Percentiles rank a stretch among this genome's conserved stretches.
These are phyloP conservation scores for Schizosaccharomyces versatilis DNA, from an alignment of 1,139 yeast genomes.

Conservation along the genomic window DNA sequence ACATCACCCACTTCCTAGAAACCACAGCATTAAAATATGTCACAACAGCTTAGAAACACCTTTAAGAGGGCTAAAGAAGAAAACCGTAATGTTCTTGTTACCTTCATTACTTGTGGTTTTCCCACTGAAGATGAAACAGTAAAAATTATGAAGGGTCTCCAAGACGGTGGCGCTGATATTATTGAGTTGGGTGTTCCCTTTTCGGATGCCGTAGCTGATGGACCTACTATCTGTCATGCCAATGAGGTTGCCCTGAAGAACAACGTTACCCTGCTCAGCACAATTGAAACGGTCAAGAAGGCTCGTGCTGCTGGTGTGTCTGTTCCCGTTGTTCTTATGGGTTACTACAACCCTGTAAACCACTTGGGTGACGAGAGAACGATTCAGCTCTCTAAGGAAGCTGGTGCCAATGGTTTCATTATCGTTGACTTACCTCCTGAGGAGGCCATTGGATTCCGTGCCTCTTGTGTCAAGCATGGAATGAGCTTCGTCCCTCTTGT, in stretches of 20 bases:
- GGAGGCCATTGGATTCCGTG: constrained; percentile 76
- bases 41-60: constrained; percentile 14
- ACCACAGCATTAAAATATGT: constrained; percentile 11
- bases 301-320: constrained; percentile 73
- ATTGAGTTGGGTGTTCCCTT: constrained; percentile 91
- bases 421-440: constrained; percentile 95
- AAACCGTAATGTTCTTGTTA: constrained; percentile 68
- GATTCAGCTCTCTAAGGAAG: constrained; percentile 51
- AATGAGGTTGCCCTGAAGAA: constrained; percentile 58
- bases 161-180: constrained; percentile 84
- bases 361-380: constrained; percentile 73
- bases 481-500: constrained; percentile 77
- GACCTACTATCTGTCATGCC: constrained; percentile 83
- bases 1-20: too few species aligned
- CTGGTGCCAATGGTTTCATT: constrained; percentile 89
- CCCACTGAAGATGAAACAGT: constrained; percentile 76
- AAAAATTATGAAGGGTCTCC: constrained; percentile 67
- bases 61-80: constrained; percentile 14
- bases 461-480: constrained; percentile 33
- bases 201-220: constrained; percentile 98
- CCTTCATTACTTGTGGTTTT: constrained; percentile 84
- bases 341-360: constrained; percentile 85
- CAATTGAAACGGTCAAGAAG: constrained; percentile 44
- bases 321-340: constrained; percentile 82
- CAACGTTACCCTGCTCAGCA: constrained; percentile 48